phyloP scores from a whole-genome alignment of 2,329 filamentous ascomycete genomes.

The Fusarium scirpi region DNA sequence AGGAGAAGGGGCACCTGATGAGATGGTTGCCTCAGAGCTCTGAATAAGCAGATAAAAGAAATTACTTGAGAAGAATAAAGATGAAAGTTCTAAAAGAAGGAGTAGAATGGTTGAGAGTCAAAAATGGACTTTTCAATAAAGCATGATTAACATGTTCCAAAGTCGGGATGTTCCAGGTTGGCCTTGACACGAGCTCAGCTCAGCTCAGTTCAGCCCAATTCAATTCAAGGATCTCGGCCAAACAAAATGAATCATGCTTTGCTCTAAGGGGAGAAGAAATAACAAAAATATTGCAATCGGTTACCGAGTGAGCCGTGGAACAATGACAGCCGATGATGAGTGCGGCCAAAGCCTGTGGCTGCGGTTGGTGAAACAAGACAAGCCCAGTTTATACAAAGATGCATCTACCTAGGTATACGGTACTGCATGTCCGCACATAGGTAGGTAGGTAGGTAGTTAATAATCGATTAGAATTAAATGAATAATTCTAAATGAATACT shows the following conservation, averaged over 20 bases:
- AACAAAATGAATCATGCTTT: conserved; percentile 17
- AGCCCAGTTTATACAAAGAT: conserved; percentile 17
- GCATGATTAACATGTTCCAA: conserved; percentile 30
- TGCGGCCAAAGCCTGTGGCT: conserved; percentile 31
- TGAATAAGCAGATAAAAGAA: neutral
- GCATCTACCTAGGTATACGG: neutral
- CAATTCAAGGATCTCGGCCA: conserved; percentile 15
- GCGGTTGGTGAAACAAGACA: conserved; percentile 39
- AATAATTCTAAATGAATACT: conserved; percentile 14
- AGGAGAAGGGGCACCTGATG: conserved; percentile 18
- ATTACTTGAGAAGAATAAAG: neutral
- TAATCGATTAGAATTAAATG: neutral
- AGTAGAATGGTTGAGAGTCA: conserved; percentile 1
- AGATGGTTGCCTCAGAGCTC: neutral
- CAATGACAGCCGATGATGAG: conserved; percentile 23
- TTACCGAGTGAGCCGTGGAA: conserved; percentile 12
- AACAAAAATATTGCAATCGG: neutral
- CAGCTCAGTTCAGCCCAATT: conserved; percentile 9
- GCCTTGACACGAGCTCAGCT: conserved; percentile 17
- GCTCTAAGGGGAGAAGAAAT: neutral
- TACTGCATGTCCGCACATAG: neutral
- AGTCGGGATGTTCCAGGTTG: conserved; percentile 22
- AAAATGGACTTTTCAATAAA: conserved; percentile 21
- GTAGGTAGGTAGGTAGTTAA: neutral
- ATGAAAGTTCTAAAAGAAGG: neutral